Evolutionary conservation across 1,284 basidiomycete genomes (phyloP).

Genomic region (Stygiomarasmius scandens): DNA sequence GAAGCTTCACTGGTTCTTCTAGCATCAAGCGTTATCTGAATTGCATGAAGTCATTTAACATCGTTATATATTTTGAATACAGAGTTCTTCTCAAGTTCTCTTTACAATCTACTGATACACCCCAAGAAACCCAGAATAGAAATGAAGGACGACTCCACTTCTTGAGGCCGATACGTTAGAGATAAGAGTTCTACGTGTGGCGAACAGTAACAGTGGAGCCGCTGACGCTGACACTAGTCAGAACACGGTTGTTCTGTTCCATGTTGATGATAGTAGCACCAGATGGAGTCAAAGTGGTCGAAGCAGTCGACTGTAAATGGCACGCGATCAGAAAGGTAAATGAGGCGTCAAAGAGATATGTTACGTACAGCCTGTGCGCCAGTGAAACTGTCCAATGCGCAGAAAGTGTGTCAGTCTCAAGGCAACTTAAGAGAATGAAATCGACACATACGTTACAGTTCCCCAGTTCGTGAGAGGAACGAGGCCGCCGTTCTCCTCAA

Average conservation of each 20-base stretch:
- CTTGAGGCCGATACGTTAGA: not conserved
- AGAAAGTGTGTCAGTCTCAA: not conserved
- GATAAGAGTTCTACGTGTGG: not conserved
- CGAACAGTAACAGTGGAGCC: conserved; percentile 2
- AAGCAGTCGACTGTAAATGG: conserved; percentile 2
- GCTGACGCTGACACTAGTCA: conserved; percentile 3
- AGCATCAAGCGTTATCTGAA: too few relatives aligned
- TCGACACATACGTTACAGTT: conserved; percentile 25
- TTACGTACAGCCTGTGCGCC: conserved; percentile 19
- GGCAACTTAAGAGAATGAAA: not conserved
- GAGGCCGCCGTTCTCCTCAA: conserved; percentile 29
- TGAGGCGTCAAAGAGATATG: not conserved
- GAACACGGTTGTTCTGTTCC: conserved; percentile 1
- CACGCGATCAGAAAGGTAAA: not conserved
- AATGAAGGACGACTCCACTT: too few relatives aligned
- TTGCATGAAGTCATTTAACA: too few relatives aligned
- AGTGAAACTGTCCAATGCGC: conserved; percentile 13
- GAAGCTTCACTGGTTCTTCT: too few relatives aligned
- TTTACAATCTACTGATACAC: too few relatives aligned
- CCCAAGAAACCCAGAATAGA: too few relatives aligned
- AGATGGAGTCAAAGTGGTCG: conserved; percentile 15
- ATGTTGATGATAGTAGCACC: conserved; percentile 28
- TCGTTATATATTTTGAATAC: too few relatives aligned
- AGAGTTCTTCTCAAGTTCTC: too few relatives aligned
- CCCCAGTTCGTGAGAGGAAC: conserved; percentile 42